These are phyloP conservation scores for Nakaseomyces nivariensis DNA, from an alignment of 1,139 yeast species.

Conservation along the genomic window DNA sequence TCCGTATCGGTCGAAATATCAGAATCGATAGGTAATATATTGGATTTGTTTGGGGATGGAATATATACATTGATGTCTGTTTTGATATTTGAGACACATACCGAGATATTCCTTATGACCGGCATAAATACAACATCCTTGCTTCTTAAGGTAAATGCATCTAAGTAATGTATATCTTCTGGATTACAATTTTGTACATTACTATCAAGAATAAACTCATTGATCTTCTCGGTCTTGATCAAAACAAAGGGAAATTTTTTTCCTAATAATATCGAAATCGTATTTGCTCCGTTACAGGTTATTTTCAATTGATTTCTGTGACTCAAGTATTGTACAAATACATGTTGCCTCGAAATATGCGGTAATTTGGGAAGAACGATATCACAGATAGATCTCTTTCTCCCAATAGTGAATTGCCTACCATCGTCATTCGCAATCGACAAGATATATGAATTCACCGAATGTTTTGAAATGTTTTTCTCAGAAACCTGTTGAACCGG, in stretches of 20 bases:
- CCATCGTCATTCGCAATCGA: constrained; percentile 5
- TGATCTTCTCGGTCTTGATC: neutral
- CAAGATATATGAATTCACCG: constrained; percentile 16
- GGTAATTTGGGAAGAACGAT: constrained; percentile 24
- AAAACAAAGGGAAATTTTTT: neutral
- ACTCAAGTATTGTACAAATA: constrained; percentile 25
- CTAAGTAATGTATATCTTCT: neutral
- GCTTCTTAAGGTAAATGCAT: neutral
- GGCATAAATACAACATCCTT: neutral
- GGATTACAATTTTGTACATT: neutral
- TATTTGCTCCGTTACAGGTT: constrained; percentile 32
- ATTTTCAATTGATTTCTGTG: constrained; percentile 25
- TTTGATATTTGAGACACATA: neutral
- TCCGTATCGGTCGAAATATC: neutral
- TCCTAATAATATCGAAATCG: constrained; percentile 25
- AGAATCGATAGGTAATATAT: neutral
- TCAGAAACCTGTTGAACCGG: constrained; percentile 16
- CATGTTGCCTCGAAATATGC: constrained; percentile 28
- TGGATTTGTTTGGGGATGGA: neutral
- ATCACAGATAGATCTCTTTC: constrained; percentile 25
- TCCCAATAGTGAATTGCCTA: constrained; percentile 22
- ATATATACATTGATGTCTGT: neutral
- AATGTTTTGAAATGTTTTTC: neutral
- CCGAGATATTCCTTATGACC: neutral
- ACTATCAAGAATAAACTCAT: neutral